Evolutionary conservation across 306 rosid genomes (phyloP).

Genomic region (Citrullus mucosospermus): DNA sequence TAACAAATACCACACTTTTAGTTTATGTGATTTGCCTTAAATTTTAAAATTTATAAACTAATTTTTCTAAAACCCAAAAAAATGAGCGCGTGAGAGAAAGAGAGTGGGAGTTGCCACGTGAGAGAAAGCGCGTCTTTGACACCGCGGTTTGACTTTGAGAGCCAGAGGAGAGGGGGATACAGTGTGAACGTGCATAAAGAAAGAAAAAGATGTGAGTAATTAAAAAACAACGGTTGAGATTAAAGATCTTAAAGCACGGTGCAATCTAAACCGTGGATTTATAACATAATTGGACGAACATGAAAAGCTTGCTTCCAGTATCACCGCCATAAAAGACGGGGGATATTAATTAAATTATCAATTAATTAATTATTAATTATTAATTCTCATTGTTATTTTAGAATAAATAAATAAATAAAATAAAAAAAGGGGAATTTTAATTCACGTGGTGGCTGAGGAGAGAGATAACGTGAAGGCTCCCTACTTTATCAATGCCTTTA

Average conservation of each 20-base stretch:
- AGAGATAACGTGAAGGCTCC: neutral
- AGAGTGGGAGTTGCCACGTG: neutral
- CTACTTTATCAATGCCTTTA: neutral
- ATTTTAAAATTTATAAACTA: too few species aligned
- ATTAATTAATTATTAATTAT: neutral
- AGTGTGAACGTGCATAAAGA: neutral
- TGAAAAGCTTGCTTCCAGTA: neutral
- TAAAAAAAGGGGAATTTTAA: neutral
- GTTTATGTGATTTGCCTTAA: too few species aligned
- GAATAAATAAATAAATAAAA: neutral
- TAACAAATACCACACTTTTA: too few species aligned
- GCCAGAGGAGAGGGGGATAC: neutral
- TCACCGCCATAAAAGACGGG: slow-evolving; percentile 10
- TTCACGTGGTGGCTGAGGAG: neutral
- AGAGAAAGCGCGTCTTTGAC: slow-evolving; percentile 3
- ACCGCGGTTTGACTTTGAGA: neutral
- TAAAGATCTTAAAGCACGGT: neutral
- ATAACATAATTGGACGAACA: neutral
- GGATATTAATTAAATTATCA: slow-evolving; percentile 2
- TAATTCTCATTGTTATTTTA: neutral
- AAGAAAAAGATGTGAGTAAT: neutral
- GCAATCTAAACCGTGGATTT: neutral
- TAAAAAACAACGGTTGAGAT: neutral
- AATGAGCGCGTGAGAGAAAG: too few species aligned
- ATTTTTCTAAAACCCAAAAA: too few species aligned